Percentiles rank a stretch among this genome's conserved stretches.
Evolutionary conservation across 257 asterid species (phyloP).

Genomic region (Nicotiana otophora): DNA sequence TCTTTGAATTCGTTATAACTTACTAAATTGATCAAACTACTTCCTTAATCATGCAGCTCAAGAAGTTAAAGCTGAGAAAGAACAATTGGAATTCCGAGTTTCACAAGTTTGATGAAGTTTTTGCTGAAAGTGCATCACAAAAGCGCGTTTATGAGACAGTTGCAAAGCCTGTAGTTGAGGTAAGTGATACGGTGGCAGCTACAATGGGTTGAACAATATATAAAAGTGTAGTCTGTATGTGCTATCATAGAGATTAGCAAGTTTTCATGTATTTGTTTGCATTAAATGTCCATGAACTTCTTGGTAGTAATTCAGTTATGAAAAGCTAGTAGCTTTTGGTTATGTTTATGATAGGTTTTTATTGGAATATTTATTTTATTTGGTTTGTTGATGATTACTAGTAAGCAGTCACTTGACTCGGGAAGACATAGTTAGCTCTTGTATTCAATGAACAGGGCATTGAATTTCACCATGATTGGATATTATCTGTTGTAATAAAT

Average conservation of each 20-base stretch:
- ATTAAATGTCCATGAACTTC: background rate
- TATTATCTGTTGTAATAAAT: background rate
- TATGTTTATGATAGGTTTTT: background rate
- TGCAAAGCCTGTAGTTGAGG: conserved; percentile 96
- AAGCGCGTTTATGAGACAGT: conserved; percentile 86
- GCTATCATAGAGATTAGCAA: background rate
- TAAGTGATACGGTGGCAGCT: conserved; percentile 13
- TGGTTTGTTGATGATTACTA: background rate
- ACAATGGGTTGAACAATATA: background rate
- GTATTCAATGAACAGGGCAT: background rate
- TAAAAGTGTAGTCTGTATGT: background rate
- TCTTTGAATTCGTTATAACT: background rate
- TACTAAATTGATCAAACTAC: background rate
- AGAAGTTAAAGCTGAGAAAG: conserved; percentile 68
- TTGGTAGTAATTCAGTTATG: background rate
- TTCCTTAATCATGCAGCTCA: conserved; percentile 48
- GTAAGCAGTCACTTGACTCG: background rate
- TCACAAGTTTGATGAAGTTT: conserved; percentile 74
- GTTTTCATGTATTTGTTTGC: background rate
- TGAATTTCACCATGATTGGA: background rate
- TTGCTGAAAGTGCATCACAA: conserved; percentile 75
- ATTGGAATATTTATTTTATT: background rate
- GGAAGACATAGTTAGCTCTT: background rate
- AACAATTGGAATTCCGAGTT: conserved; percentile 86
- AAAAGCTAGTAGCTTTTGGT: background rate